Base-by-base conservation (phyloP, 179 eudicot genomes). In the Camellia oleifera region DNA sequence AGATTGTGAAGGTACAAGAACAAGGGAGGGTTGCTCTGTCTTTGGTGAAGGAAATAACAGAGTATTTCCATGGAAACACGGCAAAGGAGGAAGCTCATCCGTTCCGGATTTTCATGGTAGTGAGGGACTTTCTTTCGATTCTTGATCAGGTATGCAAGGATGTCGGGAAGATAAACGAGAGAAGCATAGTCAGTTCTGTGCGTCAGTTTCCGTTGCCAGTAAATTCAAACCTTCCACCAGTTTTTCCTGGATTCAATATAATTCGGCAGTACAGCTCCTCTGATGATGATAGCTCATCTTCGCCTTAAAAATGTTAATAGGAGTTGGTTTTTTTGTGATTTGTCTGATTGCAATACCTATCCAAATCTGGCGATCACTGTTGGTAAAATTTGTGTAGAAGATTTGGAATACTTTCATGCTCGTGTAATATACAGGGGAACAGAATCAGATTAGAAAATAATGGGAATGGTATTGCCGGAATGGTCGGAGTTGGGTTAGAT, bases 71-170 rank as follows among this genome's bases (percentile, higher is more conserved):
- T 80, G 98, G 99, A 4, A 88, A 88, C 77, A 86, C 86, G 26
- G 88, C 87, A 0, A 87, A 79, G 77, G 98, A 92, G 87, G 97
- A 94, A 75, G 90, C 95, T 46, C 93, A 83, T 67, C 94, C 91
- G 0, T 81, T 94, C 48, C 86, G 97, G 76, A 82, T 92, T 12
- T 93, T 95, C 85, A 85, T 79, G 86, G 98, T 95, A 75, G 98
- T 95, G 3, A 81, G 95, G 62, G 98, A 95, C 85, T 95, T 95
- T 74, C 87, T 95, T 23, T 79, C 81, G 2, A 80, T 85, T 61
- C 98, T 95, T 13, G 98, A 95, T 81, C 88, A 81, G 76, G 98
- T 95, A 12, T 95, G 97, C 85, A 95, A 92, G 85, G 98, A 95
- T 64, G 97, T 93, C 0, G 90, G 94, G 44, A 95, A 90, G 82